Evolutionary conservation across 1,139 yeast species (phyloP).

Genomic region (Kurtzmaniella quercitrusa): DNA sequence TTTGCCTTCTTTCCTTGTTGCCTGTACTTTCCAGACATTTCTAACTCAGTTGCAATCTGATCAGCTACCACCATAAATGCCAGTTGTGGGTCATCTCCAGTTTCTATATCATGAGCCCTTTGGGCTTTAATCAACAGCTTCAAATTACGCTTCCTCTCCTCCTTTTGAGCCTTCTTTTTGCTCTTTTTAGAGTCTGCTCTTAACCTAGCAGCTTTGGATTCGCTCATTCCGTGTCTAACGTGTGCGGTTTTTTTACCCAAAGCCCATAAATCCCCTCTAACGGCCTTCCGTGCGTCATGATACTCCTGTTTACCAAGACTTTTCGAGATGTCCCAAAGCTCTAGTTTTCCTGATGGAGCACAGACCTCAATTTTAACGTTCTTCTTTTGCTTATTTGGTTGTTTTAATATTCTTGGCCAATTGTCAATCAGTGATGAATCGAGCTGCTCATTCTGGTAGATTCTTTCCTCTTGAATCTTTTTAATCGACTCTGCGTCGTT

Average conservation of each 20-base stretch:
- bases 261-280: slow-evolving; percentile 88
- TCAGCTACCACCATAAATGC: slow-evolving; percentile 28
- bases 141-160: slow-evolving; percentile 38
- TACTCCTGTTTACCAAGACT: slow-evolving; percentile 72
- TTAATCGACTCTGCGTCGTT: slow-evolving; percentile 31
- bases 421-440: slow-evolving; percentile 32
- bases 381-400: slow-evolving; percentile 76
- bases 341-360: slow-evolving; percentile 73
- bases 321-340: slow-evolving; percentile 84
- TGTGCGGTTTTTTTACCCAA: slow-evolving; percentile 66
- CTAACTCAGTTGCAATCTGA: slow-evolving; percentile 33
- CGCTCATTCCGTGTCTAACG: slow-evolving; percentile 31
- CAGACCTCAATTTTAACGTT: slow-evolving; percentile 81
- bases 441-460: slow-evolving; percentile 18
- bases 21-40: slow-evolving; percentile 30
- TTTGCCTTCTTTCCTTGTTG: slow-evolving; percentile 29
- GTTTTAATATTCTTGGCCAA: slow-evolving; percentile 73
- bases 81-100: slow-evolving; percentile 27
- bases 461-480: slow-evolving; percentile 32
- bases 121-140: slow-evolving; percentile 34
- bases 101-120: slow-evolving; percentile 15
- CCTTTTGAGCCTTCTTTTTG: slow-evolving; percentile 40
- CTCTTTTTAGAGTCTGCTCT: slow-evolving; percentile 37
- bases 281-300: slow-evolving; percentile 86
- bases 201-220: slow-evolving; percentile 29